These are phyloP conservation scores for Ustilago trichophora DNA, from an alignment of 1,284 basidiomycete genomes.

Conservation along the genomic window DNA sequence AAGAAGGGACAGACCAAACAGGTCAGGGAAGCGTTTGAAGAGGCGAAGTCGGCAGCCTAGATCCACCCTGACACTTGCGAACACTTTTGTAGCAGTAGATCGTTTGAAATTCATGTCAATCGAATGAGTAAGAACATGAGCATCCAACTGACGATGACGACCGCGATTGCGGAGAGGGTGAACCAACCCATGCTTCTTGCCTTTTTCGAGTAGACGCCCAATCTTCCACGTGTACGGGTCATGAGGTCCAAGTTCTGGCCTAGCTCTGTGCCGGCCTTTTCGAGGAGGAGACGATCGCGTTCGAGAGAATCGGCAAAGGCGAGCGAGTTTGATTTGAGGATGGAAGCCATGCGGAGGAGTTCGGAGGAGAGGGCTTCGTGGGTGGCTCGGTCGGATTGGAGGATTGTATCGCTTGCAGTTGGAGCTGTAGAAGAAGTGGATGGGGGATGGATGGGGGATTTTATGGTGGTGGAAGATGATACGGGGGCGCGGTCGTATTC, in stretches of 20 bases:
- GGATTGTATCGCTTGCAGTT: conserved; percentile 26
- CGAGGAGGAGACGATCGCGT: conserved; percentile 60
- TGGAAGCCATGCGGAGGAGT: conserved; percentile 62
- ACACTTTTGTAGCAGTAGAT: no score
- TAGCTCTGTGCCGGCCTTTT: conserved; percentile 53
- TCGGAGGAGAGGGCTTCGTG: conserved; percentile 63
- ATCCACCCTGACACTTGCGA: neutral
- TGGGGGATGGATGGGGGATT: neutral
- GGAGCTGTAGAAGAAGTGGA: neutral
- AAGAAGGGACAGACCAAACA: conserved; percentile 16
- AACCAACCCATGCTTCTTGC: conserved; percentile 65
- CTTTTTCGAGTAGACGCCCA: conserved; percentile 61
- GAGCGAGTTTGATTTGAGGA: conserved; percentile 59
- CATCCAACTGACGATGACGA: conserved; percentile 62
- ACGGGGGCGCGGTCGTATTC: conserved; percentile 22
- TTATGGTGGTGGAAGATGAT: neutral
- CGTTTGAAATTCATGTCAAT: conserved; percentile 49
- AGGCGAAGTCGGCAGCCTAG: conserved; percentile 8
- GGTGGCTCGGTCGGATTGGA: conserved; percentile 52
- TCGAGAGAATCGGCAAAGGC: conserved; percentile 62
- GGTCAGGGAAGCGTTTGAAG: conserved; percentile 28
- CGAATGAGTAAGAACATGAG: conserved; percentile 64
- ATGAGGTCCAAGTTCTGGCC: conserved; percentile 60
- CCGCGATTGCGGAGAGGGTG: conserved; percentile 54
- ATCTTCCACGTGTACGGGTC: conserved; percentile 61